Evolutionary conservation across 495 filamentous ascomycete species (phyloP).

Genomic region (Durotheca rogersii): DNA sequence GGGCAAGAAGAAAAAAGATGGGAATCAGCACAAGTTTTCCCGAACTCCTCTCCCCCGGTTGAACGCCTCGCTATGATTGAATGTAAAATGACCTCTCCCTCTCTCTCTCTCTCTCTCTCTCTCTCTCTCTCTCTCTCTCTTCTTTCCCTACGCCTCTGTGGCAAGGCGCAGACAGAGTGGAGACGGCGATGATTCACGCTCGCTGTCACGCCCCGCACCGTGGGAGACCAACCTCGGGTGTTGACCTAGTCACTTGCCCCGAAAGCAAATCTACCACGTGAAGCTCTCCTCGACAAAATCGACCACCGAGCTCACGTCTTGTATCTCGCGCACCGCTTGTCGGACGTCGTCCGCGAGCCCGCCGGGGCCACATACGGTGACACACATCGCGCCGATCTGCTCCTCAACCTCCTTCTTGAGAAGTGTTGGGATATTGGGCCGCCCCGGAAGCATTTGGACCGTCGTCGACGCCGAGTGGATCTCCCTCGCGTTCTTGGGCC

Average conservation of each 20-base stretch:
- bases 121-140: too few relatives aligned
- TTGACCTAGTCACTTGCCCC: too few relatives aligned
- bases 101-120: too few relatives aligned
- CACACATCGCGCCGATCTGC: slow-evolving; percentile 85
- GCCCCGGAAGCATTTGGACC: slow-evolving; percentile 81
- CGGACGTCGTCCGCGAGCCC: slow-evolving; percentile 81
- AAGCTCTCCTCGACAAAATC: slow-evolving; percentile 90
- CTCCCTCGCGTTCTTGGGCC: slow-evolving; percentile 70
- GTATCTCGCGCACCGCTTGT: slow-evolving; percentile 65
- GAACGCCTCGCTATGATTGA: slow-evolving; percentile 1
- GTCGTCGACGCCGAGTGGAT: slow-evolving; percentile 68
- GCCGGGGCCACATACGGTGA: slow-evolving; percentile 86
- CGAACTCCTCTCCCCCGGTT: background rate
- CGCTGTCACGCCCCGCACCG: too few relatives aligned
- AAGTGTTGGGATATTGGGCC: slow-evolving; percentile 77
- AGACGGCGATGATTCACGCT: too few relatives aligned
- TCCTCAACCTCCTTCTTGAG: slow-evolving; percentile 73
- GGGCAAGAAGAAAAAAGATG: background rate
- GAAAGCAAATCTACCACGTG: slow-evolving; percentile 82
- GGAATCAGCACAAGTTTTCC: background rate
- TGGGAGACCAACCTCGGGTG: too few relatives aligned
- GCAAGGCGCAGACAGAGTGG: too few relatives aligned
- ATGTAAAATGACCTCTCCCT: background rate
- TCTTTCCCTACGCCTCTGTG: too few relatives aligned
- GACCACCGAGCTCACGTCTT: slow-evolving; percentile 60